Base-by-base conservation (phyloP, 176 grass and related monocot genomes). In the Lolium multiflorum region DNA sequence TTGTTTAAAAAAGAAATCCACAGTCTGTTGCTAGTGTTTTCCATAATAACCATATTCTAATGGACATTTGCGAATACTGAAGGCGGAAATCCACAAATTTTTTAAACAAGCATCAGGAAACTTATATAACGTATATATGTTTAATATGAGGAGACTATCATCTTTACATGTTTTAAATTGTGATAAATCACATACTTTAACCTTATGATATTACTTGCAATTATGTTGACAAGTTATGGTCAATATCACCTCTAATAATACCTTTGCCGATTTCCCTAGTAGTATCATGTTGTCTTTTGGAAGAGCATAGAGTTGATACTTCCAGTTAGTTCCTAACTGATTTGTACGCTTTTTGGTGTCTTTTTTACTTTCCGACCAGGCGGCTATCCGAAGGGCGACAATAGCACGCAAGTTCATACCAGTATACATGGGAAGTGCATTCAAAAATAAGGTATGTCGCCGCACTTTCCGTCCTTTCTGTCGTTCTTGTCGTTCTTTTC, bases 371-470 rank as follows among this genome's bases (percentile, higher is more conserved):
- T 73, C 73, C 84, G 28, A 10, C 70, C 70, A 98, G 97, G 91
- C 88, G 47, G 97, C 97, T 86, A 96, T 98, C 77, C 88, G 94
- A 66, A 98, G 97, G 74, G 93, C 94, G 78, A 98, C 97, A 54
- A 82, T 92, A 57, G 83, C 97, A 7, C 92, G 88, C 54, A 96
- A 98, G 87, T 98, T 98, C 76, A 88, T 98, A 76, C 97, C 97
- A 48, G 92, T 98, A 25, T 98, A 80, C 87, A 98, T 98, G 97
- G 97, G 97, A 74, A 98, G 97, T 74, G 97, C 97, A 84, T 98
- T 98, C 87, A 98, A 96, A 88, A 98, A 98, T 94, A 98, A 98
- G 97, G 97, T 98, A 14, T 4, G 11, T 90, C 21, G 43, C 16
- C 69, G 68, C 57, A 80, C 61, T 83, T 60, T 60, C 44, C 16